Conservation (phyloP, 2,329 filamentous ascomycete species). For the Fusarium sp. region DNA sequence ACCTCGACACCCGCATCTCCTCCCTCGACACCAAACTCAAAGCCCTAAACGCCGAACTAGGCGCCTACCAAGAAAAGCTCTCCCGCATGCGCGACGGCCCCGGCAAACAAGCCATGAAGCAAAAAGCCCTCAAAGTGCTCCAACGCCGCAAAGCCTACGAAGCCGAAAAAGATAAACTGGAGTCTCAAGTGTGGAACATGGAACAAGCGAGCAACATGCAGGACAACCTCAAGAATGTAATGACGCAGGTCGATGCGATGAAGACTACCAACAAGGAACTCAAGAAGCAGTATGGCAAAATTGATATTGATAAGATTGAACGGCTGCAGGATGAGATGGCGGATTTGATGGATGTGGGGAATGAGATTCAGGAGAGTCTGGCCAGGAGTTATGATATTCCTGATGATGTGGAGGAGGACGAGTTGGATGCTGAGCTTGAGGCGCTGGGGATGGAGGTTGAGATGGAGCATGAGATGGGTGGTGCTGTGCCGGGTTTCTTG, state of each 20-base stretch:
- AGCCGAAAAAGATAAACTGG: constrained; percentile 89
- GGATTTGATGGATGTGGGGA: constrained; percentile 95
- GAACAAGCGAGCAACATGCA: constrained; percentile 98
- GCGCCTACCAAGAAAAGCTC: constrained; percentile 87
- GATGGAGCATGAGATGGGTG: constrained; percentile 75
- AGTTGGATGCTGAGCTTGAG: constrained; percentile 96
- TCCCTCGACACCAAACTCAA: constrained; percentile 95
- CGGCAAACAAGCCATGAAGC: constrained; percentile 90
- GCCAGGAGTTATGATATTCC: constrained; percentile 92
- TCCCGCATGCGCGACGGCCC: constrained; percentile 95
- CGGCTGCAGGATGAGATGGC: constrained; percentile 99
- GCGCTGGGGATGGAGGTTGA: constrained; percentile 95
- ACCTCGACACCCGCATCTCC: constrained; percentile 85
- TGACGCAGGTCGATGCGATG: constrained; percentile 98
- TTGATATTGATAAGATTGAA: constrained; percentile 98
- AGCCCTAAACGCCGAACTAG: constrained; percentile 89
- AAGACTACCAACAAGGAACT: constrained; percentile 96
- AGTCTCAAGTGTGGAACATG: constrained; percentile 98
- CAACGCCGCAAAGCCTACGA: constrained; percentile 96
- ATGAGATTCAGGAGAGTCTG: constrained; percentile 97
- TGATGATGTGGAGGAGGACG: constrained; percentile 95
- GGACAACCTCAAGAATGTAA: constrained; percentile 97
- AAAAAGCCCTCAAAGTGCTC: constrained; percentile 93
- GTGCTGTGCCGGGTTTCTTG: constrained; percentile 83
- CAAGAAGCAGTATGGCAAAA: constrained; percentile 93